Percentiles rank a stretch among this genome's conserved stretches.
phyloP scores from a whole-genome alignment of 2,329 filamentous ascomycete genomes.

The Pseudogymnoascus sp. region DNA sequence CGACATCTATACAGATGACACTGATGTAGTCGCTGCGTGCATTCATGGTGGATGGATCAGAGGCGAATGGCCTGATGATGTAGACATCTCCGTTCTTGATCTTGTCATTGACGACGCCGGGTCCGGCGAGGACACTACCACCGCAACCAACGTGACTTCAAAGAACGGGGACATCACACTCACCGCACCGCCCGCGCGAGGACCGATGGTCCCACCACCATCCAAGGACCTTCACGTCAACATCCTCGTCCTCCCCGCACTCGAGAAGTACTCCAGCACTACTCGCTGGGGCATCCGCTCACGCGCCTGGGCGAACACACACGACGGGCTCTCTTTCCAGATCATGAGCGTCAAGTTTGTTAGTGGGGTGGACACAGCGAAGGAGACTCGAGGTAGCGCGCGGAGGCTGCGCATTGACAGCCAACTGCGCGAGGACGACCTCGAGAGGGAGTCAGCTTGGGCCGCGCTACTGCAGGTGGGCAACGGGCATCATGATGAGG shows the following conservation, averaged over 20 bases:
- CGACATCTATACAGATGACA: constrained; percentile 92
- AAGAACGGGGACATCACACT: constrained; percentile 35
- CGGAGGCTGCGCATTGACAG: constrained; percentile 25
- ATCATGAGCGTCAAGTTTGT: constrained; percentile 78
- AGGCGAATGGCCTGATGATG: constrained; percentile 74
- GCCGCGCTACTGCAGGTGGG: background rate
- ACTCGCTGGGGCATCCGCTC: constrained; percentile 75
- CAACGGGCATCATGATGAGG: background rate
- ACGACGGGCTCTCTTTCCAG: constrained; percentile 66
- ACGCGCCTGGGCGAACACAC: constrained; percentile 61
- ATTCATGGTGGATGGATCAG: constrained; percentile 90
- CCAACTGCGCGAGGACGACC: constrained; percentile 16
- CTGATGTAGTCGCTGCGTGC: constrained; percentile 82
- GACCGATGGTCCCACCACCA: constrained; percentile 54
- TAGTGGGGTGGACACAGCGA: constrained; percentile 54
- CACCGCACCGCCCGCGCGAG: constrained; percentile 45
- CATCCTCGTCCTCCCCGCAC: constrained; percentile 67
- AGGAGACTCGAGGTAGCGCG: constrained; percentile 35
- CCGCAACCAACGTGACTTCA: constrained; percentile 25
- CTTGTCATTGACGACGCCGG: constrained; percentile 36
- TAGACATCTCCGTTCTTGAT: constrained; percentile 60
- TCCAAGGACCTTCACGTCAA: constrained; percentile 81
- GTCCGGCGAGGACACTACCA: constrained; percentile 21
- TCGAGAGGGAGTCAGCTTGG: constrained; percentile 16
- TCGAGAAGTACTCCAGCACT: constrained; percentile 67